A percentile compares a stretch with the other conserved stretches of the same genome.
phyloP scores from a whole-genome alignment of 2,329 filamentous ascomycete genomes.

The Alternaria sp. region DNA sequence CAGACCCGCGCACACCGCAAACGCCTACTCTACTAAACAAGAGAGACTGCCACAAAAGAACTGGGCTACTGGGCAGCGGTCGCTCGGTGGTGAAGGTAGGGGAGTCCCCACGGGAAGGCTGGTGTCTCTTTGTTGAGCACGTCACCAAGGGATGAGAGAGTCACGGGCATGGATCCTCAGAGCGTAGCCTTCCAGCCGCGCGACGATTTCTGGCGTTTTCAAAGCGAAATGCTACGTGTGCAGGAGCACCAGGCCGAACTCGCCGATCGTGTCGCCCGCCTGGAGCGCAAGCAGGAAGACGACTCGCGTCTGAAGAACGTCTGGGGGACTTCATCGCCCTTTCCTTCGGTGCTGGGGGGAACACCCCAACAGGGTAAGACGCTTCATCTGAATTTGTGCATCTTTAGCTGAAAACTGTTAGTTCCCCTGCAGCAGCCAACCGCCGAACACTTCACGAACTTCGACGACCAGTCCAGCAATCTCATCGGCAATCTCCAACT shows the following conservation, averaged over 20 bases:
- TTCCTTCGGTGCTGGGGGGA: slow-evolving; percentile 82
- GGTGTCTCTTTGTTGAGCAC: slow-evolving; percentile 31
- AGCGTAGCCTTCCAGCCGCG: slow-evolving; percentile 66
- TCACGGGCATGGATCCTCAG: slow-evolving; percentile 65
- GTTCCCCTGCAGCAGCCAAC: slow-evolving; percentile 80
- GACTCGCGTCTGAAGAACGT: slow-evolving; percentile 77
- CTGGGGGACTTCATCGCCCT: slow-evolving; percentile 85
- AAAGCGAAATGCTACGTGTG: slow-evolving; percentile 67
- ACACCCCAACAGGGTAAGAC: slow-evolving; percentile 84
- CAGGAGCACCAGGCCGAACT: slow-evolving; percentile 67
- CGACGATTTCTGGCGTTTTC: slow-evolving; percentile 70
- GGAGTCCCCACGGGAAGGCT: slow-evolving; percentile 18
- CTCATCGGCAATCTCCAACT: slow-evolving; percentile 82
- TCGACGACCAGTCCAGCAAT: slow-evolving; percentile 84
- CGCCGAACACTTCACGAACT: slow-evolving; percentile 86
- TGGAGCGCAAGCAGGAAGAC: slow-evolving; percentile 69
- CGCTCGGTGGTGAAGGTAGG: slow-evolving; percentile 18
- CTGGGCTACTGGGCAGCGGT: slow-evolving; percentile 16
- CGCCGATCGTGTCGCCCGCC: slow-evolving; percentile 64
- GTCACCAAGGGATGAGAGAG: slow-evolving; percentile 40
- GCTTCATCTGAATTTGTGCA: not conserved
- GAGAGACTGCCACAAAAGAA: not conserved
- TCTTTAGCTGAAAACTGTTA: slow-evolving; percentile 48
- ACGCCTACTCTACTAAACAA: not conserved
- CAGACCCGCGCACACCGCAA: not conserved